These are phyloP conservation scores for Codiaeum variegatum DNA, from an alignment of 441 rosid species.

Conservation along the genomic window DNA sequence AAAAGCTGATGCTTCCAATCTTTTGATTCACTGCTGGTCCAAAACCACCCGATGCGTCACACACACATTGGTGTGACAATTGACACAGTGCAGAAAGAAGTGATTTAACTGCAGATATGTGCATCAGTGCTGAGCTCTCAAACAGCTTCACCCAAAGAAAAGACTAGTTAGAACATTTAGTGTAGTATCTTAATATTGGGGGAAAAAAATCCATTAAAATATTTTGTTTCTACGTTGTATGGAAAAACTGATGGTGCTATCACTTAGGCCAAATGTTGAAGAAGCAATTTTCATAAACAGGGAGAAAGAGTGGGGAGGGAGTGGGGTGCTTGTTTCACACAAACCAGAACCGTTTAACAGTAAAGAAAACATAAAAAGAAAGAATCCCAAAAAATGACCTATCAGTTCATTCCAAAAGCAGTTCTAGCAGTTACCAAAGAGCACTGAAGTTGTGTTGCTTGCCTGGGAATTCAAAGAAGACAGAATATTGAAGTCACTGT, in stretches of 20 bases:
- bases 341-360: not conserved
- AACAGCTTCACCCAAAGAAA: constrained; percentile 64
- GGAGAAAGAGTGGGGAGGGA: not conserved
- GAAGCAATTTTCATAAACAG: not conserved
- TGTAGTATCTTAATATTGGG: constrained; percentile 21
- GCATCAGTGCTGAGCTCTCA: constrained; percentile 99
- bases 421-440: constrained; percentile 9
- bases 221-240: not conserved
- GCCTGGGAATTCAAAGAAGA: constrained; percentile 99
- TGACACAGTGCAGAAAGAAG: constrained; percentile 87
- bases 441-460: constrained; percentile 20
- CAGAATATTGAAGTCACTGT: constrained; percentile 79
- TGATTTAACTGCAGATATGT: constrained; percentile 89
- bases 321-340: not conserved
- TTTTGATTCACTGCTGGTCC: constrained; percentile 78
- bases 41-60: constrained; percentile 61
- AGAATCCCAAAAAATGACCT: not conserved
- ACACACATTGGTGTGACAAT: constrained; percentile 85
- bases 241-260: not conserved
- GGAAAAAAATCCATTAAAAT: not conserved
- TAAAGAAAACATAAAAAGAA: not conserved
- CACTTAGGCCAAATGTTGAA: not conserved
- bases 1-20: constrained; percentile 78
- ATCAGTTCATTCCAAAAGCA: not conserved
- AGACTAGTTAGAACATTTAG: constrained; percentile 34